phyloP scores from a whole-genome alignment of 768 basidiomycete genomes.

The Boletus rubroflammeus region DNA sequence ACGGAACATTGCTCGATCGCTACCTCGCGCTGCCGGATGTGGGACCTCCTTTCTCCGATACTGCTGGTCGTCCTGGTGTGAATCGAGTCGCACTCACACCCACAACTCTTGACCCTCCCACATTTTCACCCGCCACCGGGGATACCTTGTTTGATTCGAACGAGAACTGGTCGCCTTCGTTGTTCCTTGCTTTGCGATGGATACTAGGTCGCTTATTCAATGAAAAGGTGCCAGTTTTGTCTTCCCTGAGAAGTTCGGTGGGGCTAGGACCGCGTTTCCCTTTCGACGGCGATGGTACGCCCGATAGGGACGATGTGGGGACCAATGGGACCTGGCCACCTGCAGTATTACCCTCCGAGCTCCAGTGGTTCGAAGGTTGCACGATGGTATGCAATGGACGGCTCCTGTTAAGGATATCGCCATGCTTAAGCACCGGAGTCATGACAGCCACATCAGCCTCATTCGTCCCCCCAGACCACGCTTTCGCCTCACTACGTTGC shows the following conservation, averaged over 20 bases:
- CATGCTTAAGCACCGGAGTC: not conserved
- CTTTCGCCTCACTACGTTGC: constrained; percentile 15
- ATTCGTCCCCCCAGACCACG: constrained; percentile 1
- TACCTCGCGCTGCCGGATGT: constrained; percentile 11
- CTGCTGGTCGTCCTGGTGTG: constrained; percentile 2
- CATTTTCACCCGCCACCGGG: constrained; percentile 7
- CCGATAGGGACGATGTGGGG: constrained; percentile 14
- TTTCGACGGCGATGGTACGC: constrained; percentile 34
- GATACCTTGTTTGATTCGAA: constrained; percentile 12
- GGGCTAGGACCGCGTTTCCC: constrained; percentile 71
- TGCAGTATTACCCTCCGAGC: constrained; percentile 2
- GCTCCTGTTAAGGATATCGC: not conserved
- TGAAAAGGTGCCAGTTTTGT: constrained; percentile 50
- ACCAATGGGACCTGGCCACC: constrained; percentile 3
- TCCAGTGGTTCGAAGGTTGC: constrained; percentile 1
- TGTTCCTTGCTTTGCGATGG: constrained; percentile 39
- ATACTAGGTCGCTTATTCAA: constrained; percentile 67
- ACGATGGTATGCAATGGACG: constrained; percentile 6
- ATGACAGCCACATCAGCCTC: not conserved
- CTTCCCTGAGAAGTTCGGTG: constrained; percentile 63
- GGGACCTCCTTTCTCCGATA: constrained; percentile 6
- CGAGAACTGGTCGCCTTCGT: constrained; percentile 8
- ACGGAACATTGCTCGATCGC: constrained; percentile 5
- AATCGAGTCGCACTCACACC: constrained; percentile 1
- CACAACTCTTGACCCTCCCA: constrained; percentile 3